Evolutionary conservation across 1,139 yeast genomes (phyloP).

Genomic region (Meyerozyma carpophila): DNA sequence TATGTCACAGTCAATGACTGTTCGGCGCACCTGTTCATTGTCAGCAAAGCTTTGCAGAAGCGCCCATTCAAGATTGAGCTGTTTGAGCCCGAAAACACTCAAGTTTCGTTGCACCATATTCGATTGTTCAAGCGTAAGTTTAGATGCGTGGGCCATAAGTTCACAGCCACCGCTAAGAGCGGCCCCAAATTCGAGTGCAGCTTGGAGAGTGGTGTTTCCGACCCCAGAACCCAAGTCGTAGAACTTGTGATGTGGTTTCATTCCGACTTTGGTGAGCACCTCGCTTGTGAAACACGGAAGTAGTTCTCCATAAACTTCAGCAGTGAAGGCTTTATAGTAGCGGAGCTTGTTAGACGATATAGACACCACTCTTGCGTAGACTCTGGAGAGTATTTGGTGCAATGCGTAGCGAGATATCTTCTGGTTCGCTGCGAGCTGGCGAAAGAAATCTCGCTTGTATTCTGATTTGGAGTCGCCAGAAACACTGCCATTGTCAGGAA

Average conservation of each 20-base stretch:
- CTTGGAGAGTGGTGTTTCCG: constrained; percentile 87
- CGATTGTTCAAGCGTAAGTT: constrained; percentile 57
- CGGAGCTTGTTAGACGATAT: constrained; percentile 64
- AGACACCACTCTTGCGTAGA: constrained; percentile 73
- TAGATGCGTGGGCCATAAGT: constrained; percentile 77
- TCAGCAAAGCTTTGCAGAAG: constrained; percentile 68
- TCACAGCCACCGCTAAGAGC: constrained; percentile 80
- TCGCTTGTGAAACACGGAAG: constrained; percentile 72
- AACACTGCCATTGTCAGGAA: not conserved
- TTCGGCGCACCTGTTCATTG: constrained; percentile 48
- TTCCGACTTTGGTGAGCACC: constrained; percentile 59
- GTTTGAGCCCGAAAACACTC: constrained; percentile 55
- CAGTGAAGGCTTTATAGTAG: constrained; percentile 80
- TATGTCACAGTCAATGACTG: constrained; percentile 62
- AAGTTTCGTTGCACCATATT: constrained; percentile 55
- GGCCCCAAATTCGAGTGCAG: constrained; percentile 83
- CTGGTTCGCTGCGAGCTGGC: constrained; percentile 24
- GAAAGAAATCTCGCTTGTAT: constrained; percentile 19
- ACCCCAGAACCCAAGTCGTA: constrained; percentile 93
- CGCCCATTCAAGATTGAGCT: constrained; percentile 54
- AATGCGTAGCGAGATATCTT: constrained; percentile 52
- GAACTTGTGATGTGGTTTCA: constrained; percentile 52
- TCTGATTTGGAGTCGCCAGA: not conserved
- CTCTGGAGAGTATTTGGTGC: constrained; percentile 66
- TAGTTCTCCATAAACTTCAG: constrained; percentile 87